Evolutionary conservation across 495 filamentous ascomycete genomes (phyloP).

Genomic region (Penicillium lividum): DNA sequence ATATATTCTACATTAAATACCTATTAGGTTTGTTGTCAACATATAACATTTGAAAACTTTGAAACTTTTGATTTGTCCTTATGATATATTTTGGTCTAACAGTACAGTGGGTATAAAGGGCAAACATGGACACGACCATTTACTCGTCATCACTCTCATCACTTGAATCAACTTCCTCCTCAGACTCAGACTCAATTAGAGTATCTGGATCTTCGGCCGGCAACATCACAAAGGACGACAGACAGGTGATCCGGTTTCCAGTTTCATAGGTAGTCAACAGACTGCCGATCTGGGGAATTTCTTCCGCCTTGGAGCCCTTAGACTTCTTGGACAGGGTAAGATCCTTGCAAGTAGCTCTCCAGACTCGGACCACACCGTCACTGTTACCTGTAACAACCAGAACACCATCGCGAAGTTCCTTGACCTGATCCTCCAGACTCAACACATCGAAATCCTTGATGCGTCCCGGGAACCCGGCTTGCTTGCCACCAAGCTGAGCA

Average conservation of each 20-base stretch:
- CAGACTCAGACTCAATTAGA: slow-evolving; percentile 37
- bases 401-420: slow-evolving; percentile 38
- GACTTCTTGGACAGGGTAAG: slow-evolving; percentile 23
- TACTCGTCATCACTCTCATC: slow-evolving; percentile 48
- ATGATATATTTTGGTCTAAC: slow-evolving; percentile 20
- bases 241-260: slow-evolving; percentile 84
- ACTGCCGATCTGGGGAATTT: slow-evolving; percentile 59
- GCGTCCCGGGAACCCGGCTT: slow-evolving; percentile 62
- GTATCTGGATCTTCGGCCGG: slow-evolving; percentile 39
- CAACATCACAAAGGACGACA: slow-evolving; percentile 81
- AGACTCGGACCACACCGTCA: slow-evolving; percentile 78
- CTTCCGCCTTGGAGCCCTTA: slow-evolving; percentile 38
- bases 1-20: too few species aligned
- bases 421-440: slow-evolving; percentile 37
- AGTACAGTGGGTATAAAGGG: slow-evolving; percentile 33
- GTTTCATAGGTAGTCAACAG: slow-evolving; percentile 81
- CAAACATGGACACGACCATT: slow-evolving; percentile 12
- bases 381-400: slow-evolving; percentile 77
- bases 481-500: slow-evolving; percentile 77
- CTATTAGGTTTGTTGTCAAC: too few species aligned
- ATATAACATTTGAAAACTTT: neutral
- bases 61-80: slow-evolving; percentile 1
- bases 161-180: slow-evolving; percentile 44
- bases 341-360: slow-evolving; percentile 54
- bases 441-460: slow-evolving; percentile 88